Conservation (phyloP, 306 rosid genomes). For the Mimosa bimucronata region DNA sequence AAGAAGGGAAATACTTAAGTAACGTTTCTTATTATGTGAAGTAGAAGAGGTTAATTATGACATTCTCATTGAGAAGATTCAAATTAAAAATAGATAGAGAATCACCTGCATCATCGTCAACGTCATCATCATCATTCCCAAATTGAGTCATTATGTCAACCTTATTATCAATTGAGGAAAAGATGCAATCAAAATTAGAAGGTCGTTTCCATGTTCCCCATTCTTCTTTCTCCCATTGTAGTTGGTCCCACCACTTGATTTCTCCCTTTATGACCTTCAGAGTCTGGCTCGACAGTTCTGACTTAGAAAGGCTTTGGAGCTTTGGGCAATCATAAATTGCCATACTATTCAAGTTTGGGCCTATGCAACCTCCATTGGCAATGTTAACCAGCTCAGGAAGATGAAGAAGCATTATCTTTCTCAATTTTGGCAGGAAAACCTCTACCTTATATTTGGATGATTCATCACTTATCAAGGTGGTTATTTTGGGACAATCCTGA, state of each 20-base stretch:
- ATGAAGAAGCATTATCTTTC: background rate
- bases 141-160: background rate
- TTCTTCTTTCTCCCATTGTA: background rate
- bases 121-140: background rate
- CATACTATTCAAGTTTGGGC: background rate
- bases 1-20: too few relatives aligned
- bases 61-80: too few relatives aligned
- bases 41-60: background rate
- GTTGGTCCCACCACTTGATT: background rate
- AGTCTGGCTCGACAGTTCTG: background rate
- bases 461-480: background rate
- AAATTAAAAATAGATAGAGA: too few relatives aligned
- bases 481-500: background rate
- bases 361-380: background rate
- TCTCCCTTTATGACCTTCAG: background rate
- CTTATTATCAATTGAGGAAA: background rate
- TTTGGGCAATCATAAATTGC: background rate
- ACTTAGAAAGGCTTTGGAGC: background rate
- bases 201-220: background rate
- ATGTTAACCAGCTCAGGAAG: background rate
- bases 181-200: background rate
- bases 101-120: background rate
- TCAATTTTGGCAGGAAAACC: background rate
- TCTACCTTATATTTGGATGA: background rate
- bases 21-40: too few relatives aligned